A percentile compares a stretch with the other conserved stretches of the same genome.
These are phyloP conservation scores for Suillus lakei DNA, from an alignment of 768 basidiomycete species.

Conservation along the genomic window DNA sequence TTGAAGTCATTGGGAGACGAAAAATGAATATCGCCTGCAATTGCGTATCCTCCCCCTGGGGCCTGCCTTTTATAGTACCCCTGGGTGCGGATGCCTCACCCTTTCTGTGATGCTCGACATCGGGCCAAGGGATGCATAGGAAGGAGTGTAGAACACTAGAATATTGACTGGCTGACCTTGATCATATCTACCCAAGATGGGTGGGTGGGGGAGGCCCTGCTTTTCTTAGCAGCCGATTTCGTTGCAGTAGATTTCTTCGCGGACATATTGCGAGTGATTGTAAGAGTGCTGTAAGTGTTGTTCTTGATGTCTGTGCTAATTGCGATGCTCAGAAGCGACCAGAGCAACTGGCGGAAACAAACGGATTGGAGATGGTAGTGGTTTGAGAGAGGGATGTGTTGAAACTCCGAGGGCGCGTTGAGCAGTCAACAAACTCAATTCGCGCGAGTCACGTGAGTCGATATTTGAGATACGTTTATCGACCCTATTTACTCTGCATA, in stretches of 20 bases:
- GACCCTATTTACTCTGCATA: constrained; percentile 18
- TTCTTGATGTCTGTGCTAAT: constrained; percentile 23
- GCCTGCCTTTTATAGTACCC: constrained; percentile 46
- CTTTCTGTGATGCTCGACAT: constrained; percentile 12
- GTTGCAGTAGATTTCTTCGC: constrained; percentile 53
- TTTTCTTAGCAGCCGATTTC: constrained; percentile 46
- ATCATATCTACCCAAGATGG: constrained; percentile 81
- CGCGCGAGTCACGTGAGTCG: constrained; percentile 41
- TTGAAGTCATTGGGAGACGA: not conserved
- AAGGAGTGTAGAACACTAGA: constrained; percentile 17
- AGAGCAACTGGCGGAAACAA: constrained; percentile 22
- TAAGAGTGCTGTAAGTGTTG: constrained; percentile 13
- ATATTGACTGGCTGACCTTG: constrained; percentile 54
- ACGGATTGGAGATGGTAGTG: constrained; percentile 49
- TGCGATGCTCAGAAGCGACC: constrained; percentile 18
- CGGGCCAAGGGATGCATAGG: constrained; percentile 18
- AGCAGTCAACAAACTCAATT: constrained; percentile 47
- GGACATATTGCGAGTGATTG: constrained; percentile 31
- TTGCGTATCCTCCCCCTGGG: constrained; percentile 36
- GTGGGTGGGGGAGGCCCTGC: constrained; percentile 39
- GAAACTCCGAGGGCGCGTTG: constrained; percentile 46
- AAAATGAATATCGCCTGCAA: not conserved
- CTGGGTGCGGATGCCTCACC: constrained; percentile 5
- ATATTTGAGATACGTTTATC: constrained; percentile 37
- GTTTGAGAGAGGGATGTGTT: constrained; percentile 48